phyloP scores from a whole-genome alignment of 2,329 filamentous ascomycete species.

The Myriosclerotinia scirpicola region DNA sequence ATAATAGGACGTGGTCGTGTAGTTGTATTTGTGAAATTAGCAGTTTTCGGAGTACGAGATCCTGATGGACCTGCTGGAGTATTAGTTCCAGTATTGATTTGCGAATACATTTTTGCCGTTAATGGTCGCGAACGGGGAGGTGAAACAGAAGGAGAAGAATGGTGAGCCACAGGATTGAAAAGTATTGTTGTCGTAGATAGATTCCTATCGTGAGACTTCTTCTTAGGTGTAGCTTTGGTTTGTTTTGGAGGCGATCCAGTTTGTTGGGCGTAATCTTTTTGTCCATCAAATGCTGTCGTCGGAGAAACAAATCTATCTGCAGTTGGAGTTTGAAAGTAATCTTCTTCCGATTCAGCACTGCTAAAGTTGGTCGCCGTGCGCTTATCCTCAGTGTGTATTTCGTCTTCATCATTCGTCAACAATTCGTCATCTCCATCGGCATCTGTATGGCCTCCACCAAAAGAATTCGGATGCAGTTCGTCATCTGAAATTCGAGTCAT shows the following conservation, averaged over 20 bases:
- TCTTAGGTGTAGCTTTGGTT: conserved; percentile 21
- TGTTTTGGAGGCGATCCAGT: conserved; percentile 5
- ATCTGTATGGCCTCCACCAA: conserved; percentile 56
- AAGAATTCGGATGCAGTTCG: conserved; percentile 12
- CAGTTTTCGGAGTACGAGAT: conserved; percentile 34
- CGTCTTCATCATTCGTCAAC: conserved; percentile 75
- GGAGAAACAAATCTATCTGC: conserved; percentile 44
- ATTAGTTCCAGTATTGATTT: conserved; percentile 32
- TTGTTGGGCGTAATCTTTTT: neutral
- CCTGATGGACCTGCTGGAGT: conserved; percentile 31
- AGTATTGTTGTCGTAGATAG: conserved; percentile 81
- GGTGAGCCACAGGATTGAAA: conserved; percentile 65
- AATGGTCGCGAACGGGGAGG: conserved; percentile 42
- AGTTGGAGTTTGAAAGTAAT: conserved; percentile 57
- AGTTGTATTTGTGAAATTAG: conserved; percentile 44
- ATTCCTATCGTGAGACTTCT: conserved; percentile 62
- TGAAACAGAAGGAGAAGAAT: conserved; percentile 45
- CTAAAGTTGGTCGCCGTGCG: conserved; percentile 35
- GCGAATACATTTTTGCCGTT: conserved; percentile 40
- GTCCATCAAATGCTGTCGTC: neutral
- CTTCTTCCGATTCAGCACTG: conserved; percentile 47
- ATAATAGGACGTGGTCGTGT: conserved; percentile 57
- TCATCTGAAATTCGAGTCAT: conserved; percentile 23
- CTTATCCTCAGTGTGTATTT: conserved; percentile 52
- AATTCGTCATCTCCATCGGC: conserved; percentile 78